phyloP scores from a whole-genome alignment of 805 yeast genomes.

The Metschnikowia baotianmanensis region DNA sequence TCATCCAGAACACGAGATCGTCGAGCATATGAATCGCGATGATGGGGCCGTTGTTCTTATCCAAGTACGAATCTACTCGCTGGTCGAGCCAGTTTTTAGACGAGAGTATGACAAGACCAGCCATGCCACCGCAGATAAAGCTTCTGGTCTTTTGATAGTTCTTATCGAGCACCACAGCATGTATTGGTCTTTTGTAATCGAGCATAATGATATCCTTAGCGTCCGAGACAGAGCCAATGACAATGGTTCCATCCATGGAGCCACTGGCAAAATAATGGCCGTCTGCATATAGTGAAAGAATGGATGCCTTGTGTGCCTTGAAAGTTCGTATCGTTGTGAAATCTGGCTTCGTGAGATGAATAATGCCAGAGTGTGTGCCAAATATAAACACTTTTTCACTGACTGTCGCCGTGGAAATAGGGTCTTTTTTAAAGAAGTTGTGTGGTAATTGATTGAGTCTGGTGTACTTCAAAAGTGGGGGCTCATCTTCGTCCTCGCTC shows the following conservation, averaged over 20 bases:
- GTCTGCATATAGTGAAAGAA: constrained; percentile 69
- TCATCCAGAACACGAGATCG: constrained; percentile 76
- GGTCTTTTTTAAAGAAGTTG: constrained; percentile 69
- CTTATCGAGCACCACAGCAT: constrained; percentile 78
- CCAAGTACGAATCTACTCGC: constrained; percentile 64
- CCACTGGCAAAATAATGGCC: constrained; percentile 80
- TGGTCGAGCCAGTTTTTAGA: constrained; percentile 86
- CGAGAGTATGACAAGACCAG: constrained; percentile 75
- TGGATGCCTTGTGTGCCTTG: constrained; percentile 83
- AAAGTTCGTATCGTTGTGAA: constrained; percentile 65
- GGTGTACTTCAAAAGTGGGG: constrained; percentile 73
- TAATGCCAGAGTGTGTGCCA: constrained; percentile 86
- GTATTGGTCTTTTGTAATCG: constrained; percentile 85
- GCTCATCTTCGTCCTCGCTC: constrained; percentile 36
- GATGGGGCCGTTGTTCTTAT: constrained; percentile 64
- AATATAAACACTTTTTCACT: constrained; percentile 63
- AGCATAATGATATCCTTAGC: constrained; percentile 65
- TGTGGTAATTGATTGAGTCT: constrained; percentile 67
- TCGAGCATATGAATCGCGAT: constrained; percentile 63
- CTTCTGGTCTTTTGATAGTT: constrained; percentile 59
- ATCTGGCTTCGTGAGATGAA: constrained; percentile 64
- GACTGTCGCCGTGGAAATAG: constrained; percentile 68
- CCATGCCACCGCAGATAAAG: constrained; percentile 86
- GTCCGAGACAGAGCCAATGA: constrained; percentile 67
- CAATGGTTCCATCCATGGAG: constrained; percentile 91